These are phyloP conservation scores for Endocalyx cinctus DNA, from an alignment of 2,329 filamentous ascomycete species.

Conservation along the genomic window DNA sequence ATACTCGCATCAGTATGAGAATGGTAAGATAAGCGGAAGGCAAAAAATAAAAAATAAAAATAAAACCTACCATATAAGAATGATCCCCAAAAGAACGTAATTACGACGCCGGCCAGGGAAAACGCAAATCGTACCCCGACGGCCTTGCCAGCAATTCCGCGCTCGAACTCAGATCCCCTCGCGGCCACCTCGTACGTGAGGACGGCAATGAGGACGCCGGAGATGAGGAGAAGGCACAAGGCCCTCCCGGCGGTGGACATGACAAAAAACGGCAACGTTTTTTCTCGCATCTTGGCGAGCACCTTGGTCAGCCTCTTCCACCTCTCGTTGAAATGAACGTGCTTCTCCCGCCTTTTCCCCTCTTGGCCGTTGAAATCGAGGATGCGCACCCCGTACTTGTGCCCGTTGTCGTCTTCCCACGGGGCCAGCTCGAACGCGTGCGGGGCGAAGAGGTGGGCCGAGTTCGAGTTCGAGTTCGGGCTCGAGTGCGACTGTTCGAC, in stretches of 20 bases:
- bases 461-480: slow-evolving; percentile 13
- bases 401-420: slow-evolving; percentile 16
- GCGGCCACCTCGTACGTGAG: slow-evolving; percentile 25
- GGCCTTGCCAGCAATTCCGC: slow-evolving; percentile 25
- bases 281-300: too few species aligned
- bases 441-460: slow-evolving; percentile 17
- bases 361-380: slow-evolving; percentile 12
- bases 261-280: slow-evolving; percentile 22
- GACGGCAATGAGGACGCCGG: slow-evolving; percentile 17
- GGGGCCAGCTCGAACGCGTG: slow-evolving; percentile 13
- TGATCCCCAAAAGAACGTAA: slow-evolving; percentile 29
- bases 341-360: slow-evolving; percentile 5
- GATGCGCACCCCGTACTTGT: slow-evolving; percentile 20
- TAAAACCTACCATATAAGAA: slow-evolving; percentile 29
- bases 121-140: slow-evolving; percentile 34
- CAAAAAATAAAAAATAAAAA: slow-evolving; percentile 1
- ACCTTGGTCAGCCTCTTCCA: slow-evolving; percentile 1
- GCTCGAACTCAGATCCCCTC: slow-evolving; percentile 11
- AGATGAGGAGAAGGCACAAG: slow-evolving; percentile 19
- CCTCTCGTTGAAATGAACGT: slow-evolving; percentile 3
- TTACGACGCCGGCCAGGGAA: slow-evolving; percentile 27
- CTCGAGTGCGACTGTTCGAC: slow-evolving; percentile 8
- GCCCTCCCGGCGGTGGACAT: slow-evolving; percentile 20
- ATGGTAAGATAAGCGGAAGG: neutral
- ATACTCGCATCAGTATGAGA: too few species aligned